phyloP scores from a whole-genome alignment of 2,329 filamentous ascomycete species.

The Colletotrichum neosansevieriae region DNA sequence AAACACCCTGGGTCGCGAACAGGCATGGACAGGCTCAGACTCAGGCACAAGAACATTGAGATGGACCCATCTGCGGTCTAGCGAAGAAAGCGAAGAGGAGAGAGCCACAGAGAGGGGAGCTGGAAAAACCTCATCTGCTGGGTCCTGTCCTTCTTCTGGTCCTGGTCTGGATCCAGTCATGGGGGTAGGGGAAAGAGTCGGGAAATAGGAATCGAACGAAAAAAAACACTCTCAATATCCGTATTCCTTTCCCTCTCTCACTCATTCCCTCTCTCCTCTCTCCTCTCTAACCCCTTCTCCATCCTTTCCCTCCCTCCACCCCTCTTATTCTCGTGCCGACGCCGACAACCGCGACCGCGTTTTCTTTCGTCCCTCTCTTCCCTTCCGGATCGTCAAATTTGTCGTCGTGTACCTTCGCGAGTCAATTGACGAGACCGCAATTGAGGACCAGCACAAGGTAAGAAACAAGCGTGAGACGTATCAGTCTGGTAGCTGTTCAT shows the following conservation, averaged over 20 bases:
- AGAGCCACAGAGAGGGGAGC: neutral
- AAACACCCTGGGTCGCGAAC: slow-evolving; percentile 17
- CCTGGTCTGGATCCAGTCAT: slow-evolving; percentile 15
- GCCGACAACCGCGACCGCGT: slow-evolving; percentile 36
- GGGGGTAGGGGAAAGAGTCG: slow-evolving; percentile 12
- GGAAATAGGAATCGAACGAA: slow-evolving; percentile 12
- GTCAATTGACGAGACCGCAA: slow-evolving; percentile 16
- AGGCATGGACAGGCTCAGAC: slow-evolving; percentile 30
- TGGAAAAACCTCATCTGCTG: slow-evolving; percentile 21
- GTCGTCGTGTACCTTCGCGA: slow-evolving; percentile 25
- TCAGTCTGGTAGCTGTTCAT: slow-evolving; percentile 5
- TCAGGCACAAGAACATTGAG: slow-evolving; percentile 1
- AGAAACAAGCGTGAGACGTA: slow-evolving; percentile 17
- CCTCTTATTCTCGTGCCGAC: slow-evolving; percentile 31
- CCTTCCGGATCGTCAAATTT: slow-evolving; percentile 18
- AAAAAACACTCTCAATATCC: slow-evolving; percentile 9
- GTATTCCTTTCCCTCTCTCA: neutral
- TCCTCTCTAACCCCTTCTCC: slow-evolving; percentile 30
- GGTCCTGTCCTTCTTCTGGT: slow-evolving; percentile 20
- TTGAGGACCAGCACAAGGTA: slow-evolving; percentile 15
- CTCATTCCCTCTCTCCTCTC: slow-evolving; percentile 16
- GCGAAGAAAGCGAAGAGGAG: neutral
- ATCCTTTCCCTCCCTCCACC: slow-evolving; percentile 26
- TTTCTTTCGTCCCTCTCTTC: slow-evolving; percentile 22
- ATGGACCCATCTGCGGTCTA: neutral